A percentile compares a stretch with the other conserved stretches of the same genome.
Conservation (phyloP, 2,329 filamentous ascomycete species). For the Hymenoscyphus fraxineus region DNA sequence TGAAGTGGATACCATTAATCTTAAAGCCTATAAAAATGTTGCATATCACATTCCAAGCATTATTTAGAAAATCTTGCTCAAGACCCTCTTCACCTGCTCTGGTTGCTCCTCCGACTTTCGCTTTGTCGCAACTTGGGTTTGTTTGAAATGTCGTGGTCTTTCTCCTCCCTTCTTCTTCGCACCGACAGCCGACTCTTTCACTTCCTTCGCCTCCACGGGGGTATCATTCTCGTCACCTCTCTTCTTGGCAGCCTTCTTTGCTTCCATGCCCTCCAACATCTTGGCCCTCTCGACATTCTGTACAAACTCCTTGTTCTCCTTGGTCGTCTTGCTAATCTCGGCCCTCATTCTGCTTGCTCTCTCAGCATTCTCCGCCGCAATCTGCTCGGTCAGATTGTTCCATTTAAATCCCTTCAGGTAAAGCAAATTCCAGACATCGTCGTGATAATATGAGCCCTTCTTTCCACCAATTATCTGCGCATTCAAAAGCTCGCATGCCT, state of each 20-base stretch:
- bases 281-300: conserved; percentile 76
- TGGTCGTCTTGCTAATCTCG: conserved; percentile 70
- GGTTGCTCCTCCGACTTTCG: conserved; percentile 44
- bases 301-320: conserved; percentile 79
- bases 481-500: conserved; percentile 72
- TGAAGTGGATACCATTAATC: too few species aligned
- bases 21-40: neutral
- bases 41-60: neutral
- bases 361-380: conserved; percentile 77
- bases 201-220: conserved; percentile 22
- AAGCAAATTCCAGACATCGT: conserved; percentile 81
- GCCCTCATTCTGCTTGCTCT: conserved; percentile 70
- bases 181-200: conserved; percentile 15
- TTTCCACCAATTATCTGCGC: conserved; percentile 76
- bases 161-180: conserved; percentile 33
- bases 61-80: conserved; percentile 61
- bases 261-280: conserved; percentile 71
- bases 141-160: conserved; percentile 58
- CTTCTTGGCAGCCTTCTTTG: conserved; percentile 50
- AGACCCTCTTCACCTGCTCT: conserved; percentile 54
- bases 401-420: conserved; percentile 85
- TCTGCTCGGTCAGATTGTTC: conserved; percentile 70
- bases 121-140: conserved; percentile 57
- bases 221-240: conserved; percentile 36
- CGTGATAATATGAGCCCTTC: conserved; percentile 78